A percentile compares a stretch with the other conserved stretches of the same genome.
These are phyloP conservation scores for Metschnikowia lochheadii DNA, from an alignment of 805 yeast genomes.

Conservation along the genomic window DNA sequence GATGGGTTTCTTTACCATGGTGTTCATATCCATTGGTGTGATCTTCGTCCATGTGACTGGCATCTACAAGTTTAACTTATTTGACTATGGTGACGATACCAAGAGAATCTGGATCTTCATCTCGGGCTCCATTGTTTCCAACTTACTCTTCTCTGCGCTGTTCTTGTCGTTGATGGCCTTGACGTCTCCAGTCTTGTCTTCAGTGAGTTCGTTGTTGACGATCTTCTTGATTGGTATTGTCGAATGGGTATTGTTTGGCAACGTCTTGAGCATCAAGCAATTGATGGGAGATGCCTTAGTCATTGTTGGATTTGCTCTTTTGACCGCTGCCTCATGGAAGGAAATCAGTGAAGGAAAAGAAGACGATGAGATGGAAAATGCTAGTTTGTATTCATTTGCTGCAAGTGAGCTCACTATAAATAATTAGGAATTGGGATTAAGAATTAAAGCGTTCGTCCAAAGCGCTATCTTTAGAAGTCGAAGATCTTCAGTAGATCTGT, in stretches of 20 bases:
- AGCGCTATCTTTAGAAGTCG: too few species aligned
- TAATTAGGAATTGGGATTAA: slow-evolving; percentile 3
- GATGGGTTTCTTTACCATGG: slow-evolving; percentile 56
- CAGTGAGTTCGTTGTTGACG: slow-evolving; percentile 62
- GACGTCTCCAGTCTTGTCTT: slow-evolving; percentile 79
- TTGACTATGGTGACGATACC: slow-evolving; percentile 39
- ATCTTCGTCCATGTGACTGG: slow-evolving; percentile 49
- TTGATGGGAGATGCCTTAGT: slow-evolving; percentile 67
- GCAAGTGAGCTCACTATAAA: slow-evolving; percentile 23
- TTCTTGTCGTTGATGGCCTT: slow-evolving; percentile 77
- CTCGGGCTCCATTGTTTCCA: slow-evolving; percentile 52
- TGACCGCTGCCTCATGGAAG: slow-evolving; percentile 63
- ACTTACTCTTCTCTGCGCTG: slow-evolving; percentile 64
- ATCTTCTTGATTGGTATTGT: slow-evolving; percentile 75
- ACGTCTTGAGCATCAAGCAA: slow-evolving; percentile 51
- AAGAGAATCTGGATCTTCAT: slow-evolving; percentile 44
- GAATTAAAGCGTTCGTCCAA: slow-evolving; percentile 1
- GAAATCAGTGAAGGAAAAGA: slow-evolving; percentile 53
- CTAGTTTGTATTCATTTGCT: slow-evolving; percentile 41
- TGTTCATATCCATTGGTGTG: slow-evolving; percentile 46
- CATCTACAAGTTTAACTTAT: slow-evolving; percentile 54
- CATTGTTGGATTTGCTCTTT: slow-evolving; percentile 61
- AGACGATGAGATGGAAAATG: slow-evolving; percentile 41
- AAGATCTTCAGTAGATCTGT: too few species aligned
- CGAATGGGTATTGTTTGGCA: slow-evolving; percentile 67